A percentile compares a stretch with the other conserved stretches of the same genome.
These are phyloP conservation scores for Sclerotinia spermophila DNA, from an alignment of 2,329 filamentous ascomycete species.

Conservation along the genomic window DNA sequence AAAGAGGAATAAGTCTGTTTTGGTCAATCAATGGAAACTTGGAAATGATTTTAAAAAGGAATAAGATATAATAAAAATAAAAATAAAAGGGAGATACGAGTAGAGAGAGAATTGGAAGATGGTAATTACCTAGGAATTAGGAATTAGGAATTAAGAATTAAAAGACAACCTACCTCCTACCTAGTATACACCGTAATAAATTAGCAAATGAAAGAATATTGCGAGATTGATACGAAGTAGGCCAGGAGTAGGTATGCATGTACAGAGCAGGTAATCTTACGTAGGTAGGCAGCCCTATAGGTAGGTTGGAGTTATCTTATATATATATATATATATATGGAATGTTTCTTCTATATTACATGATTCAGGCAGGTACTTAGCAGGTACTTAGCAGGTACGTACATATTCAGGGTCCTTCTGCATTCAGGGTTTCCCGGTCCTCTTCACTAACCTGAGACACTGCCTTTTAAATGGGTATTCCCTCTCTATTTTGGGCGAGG, in stretches of 20 bases:
- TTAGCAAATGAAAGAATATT: not conserved
- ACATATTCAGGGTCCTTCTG: not conserved
- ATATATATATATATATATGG: too few relatives aligned
- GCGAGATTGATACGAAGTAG: not conserved
- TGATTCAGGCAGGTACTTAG: not conserved
- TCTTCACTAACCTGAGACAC: not conserved
- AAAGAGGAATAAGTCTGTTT: slow-evolving; percentile 8
- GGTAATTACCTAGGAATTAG: not conserved
- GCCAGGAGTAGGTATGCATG: not conserved
- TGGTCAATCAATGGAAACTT: not conserved
- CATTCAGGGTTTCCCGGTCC: not conserved
- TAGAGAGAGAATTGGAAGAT: not conserved
- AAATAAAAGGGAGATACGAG: not conserved
- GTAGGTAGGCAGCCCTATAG: not conserved
- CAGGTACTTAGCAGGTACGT: not conserved
- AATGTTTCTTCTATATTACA: not conserved
- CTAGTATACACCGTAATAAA: not conserved
- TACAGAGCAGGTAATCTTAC: not conserved
- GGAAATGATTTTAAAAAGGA: not conserved
- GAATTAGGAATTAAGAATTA: not conserved
- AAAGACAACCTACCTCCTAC: not conserved
- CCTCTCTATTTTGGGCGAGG: not conserved
- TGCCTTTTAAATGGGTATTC: not conserved
- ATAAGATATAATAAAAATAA: not conserved
- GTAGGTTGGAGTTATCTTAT: too few relatives aligned